Evolutionary conservation across 2,329 filamentous ascomycete genomes (phyloP), one percentile per base, ranked within the genome.

Genomic region (Ophiostoma triangulosporum): DNA sequence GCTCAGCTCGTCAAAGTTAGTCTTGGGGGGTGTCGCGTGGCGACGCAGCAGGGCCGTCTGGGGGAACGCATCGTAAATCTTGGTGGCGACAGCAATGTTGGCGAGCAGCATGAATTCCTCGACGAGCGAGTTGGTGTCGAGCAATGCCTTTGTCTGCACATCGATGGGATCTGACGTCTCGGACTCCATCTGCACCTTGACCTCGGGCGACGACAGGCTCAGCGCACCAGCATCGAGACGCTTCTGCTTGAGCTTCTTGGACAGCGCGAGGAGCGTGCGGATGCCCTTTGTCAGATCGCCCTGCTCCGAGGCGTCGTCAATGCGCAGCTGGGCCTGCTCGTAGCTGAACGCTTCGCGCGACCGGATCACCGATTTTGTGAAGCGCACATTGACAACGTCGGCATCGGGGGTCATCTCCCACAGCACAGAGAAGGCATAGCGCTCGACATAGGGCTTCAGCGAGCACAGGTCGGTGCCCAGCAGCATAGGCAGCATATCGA

Each of bases 21-120:
- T 89, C 64, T 91, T 91, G 7, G 93, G 93, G 3, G 94, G 93
- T 14, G 91, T 83, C 17, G 79, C 89, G 75, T 98, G 93, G 55
- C 93, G 86, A 58, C 91, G 87, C 15, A 98, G 80, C 62, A 98
- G 83, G 49, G 93, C 93, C 0, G 90, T 97, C 68, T 98, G 91
- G 0, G 93, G 91, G 69, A 96, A 97, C 3, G 89, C 83, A 49
- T 86, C 79, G 70, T 95, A 88, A 64, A 95, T 94, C 67, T 88
- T 91, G 60, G 82, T 78, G 6, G 91, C 93, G 29, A 98, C 94
- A 61, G 85, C 91, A 64, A 88, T 89, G 70, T 98, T 98, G 74
- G 93, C 94, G 66, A 97, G 86, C 64, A 98, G 75, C 93, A 98
- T 98, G 75, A 98, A 97, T 66, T 98, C 93, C 66, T 98, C 93